These are phyloP conservation scores for Echria macrotheca DNA, from an alignment of 495 filamentous ascomycete species.

Conservation along the genomic window DNA sequence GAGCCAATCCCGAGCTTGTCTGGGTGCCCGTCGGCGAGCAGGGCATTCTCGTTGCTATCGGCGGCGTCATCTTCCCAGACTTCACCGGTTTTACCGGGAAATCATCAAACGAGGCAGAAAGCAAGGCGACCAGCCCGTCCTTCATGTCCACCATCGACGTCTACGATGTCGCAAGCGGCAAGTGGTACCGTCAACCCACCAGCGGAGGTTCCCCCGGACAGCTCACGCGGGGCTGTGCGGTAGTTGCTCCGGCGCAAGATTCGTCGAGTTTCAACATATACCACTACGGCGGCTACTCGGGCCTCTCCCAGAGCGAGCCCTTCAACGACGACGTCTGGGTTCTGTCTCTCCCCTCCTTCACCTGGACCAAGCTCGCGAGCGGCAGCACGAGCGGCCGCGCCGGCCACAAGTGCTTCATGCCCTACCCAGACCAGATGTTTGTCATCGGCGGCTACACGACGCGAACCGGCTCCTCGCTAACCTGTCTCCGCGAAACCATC, in stretches of 20 bases:
- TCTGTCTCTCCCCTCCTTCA: constrained; percentile 69
- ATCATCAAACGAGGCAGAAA: constrained; percentile 36
- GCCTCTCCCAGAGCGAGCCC: constrained; percentile 27
- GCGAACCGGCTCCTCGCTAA: constrained; percentile 8
- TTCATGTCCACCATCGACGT: constrained; percentile 63
- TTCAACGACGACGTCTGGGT: constrained; percentile 67
- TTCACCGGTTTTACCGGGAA: constrained; percentile 23
- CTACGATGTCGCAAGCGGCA: constrained; percentile 56
- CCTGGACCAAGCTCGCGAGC: constrained; percentile 58
- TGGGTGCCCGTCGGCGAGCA: constrained; percentile 64
- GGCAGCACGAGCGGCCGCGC: constrained; percentile 48
- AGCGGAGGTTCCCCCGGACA: constrained; percentile 53
- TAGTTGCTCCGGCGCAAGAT: constrained; percentile 57
- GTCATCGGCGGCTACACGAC: constrained; percentile 53
- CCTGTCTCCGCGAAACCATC: constrained; percentile 53
- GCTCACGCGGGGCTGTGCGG: constrained; percentile 59
- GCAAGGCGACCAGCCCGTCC: constrained; percentile 42
- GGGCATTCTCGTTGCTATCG: constrained; percentile 61
- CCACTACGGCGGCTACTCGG: constrained; percentile 67
- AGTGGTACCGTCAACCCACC: constrained; percentile 62
- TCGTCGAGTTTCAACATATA: constrained; percentile 64
- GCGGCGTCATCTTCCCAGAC: constrained; percentile 56
- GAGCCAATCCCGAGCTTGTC: constrained; percentile 59
- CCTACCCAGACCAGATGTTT: constrained; percentile 71
- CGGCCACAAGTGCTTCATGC: constrained; percentile 59